phyloP scores from a whole-genome alignment of 306 rosid species.

The Corylus avellana region DNA sequence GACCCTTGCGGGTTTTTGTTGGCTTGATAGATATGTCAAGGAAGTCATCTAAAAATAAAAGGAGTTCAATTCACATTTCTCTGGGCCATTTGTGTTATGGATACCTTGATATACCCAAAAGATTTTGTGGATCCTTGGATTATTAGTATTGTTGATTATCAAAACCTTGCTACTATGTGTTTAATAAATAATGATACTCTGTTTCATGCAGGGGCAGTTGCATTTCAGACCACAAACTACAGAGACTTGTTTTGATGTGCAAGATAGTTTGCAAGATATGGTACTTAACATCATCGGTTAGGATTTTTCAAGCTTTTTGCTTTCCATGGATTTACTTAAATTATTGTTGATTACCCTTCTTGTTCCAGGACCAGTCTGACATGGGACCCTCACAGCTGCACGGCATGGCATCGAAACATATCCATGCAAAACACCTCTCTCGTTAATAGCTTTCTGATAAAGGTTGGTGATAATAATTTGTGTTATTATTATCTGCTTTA shows the following conservation, averaged over 20 bases:
- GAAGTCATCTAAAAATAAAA: neutral
- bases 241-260: conserved; percentile 30
- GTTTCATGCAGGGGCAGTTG: conserved; percentile 39
- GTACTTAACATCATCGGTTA: conserved; percentile 15
- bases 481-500: neutral
- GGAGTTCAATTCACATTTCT: neutral
- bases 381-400: conserved; percentile 34
- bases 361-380: conserved; percentile 44
- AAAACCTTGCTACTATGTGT: neutral
- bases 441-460: conserved; percentile 1
- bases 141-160: conserved; percentile 4
- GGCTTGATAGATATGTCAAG: neutral
- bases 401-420: conserved; percentile 34
- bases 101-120: neutral
- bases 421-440: conserved; percentile 30
- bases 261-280: conserved; percentile 36
- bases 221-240: conserved; percentile 40
- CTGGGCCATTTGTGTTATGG: neutral
- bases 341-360: neutral
- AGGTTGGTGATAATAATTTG: neutral
- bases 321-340: neutral
- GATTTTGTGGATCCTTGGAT: neutral
- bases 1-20: no score
- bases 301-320: neutral
- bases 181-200: neutral